These are phyloP conservation scores for Phytophthora pinifolia DNA, from an alignment of 352 stramenopile genomes.

Conservation along the genomic window DNA sequence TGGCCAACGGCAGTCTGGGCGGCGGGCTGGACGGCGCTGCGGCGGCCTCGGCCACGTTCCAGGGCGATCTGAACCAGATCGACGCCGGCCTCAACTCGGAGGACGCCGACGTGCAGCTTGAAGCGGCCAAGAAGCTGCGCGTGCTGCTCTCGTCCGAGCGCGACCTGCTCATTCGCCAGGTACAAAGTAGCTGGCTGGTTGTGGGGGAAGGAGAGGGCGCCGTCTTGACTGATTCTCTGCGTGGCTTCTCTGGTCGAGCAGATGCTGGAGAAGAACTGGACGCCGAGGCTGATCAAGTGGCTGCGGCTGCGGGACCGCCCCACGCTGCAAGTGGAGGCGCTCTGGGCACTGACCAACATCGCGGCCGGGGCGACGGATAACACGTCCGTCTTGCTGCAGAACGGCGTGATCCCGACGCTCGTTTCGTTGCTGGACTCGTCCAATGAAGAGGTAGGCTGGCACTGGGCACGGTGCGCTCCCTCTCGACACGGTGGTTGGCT, in stretches of 20 bases:
- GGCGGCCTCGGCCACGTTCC: slow-evolving; percentile 60
- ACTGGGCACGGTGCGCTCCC: slow-evolving; percentile 15
- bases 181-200: slow-evolving; percentile 19
- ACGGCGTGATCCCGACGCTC: slow-evolving; percentile 90
- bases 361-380: slow-evolving; percentile 91
- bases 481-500: slow-evolving; percentile 23
- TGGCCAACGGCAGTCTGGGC: slow-evolving; percentile 27
- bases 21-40: slow-evolving; percentile 41
- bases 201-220: neutral
- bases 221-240: slow-evolving; percentile 12
- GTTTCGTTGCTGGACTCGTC: slow-evolving; percentile 89
- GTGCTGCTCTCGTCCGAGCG: slow-evolving; percentile 81
- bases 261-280: slow-evolving; percentile 91
- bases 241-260: slow-evolving; percentile 20
- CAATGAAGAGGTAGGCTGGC: slow-evolving; percentile 84
- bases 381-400: slow-evolving; percentile 91
- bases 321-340: slow-evolving; percentile 91
- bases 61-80: slow-evolving; percentile 84
- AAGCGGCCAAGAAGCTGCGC: slow-evolving; percentile 87
- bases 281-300: slow-evolving; percentile 85
- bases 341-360: slow-evolving; percentile 96
- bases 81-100: slow-evolving; percentile 80
- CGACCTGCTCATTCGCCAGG: slow-evolving; percentile 85
- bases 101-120: slow-evolving; percentile 78
- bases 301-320: slow-evolving; percentile 73